Conservation (phyloP, 2,329 filamentous ascomycete species). For the Fusarium musae region DNA sequence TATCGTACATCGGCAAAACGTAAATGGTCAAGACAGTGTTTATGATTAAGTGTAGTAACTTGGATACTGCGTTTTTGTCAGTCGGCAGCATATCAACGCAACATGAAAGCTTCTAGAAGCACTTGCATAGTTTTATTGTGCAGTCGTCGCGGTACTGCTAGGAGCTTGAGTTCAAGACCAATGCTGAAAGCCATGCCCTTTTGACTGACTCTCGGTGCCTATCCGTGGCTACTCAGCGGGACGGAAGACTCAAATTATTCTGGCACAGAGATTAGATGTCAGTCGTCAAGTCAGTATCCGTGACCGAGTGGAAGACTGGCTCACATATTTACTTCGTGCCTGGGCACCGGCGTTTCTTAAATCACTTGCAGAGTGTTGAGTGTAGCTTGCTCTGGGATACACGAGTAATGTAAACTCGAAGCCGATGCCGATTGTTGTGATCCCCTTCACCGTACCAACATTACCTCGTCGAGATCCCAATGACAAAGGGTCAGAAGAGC, state of each 20-base stretch:
- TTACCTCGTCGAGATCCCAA: accelerated
- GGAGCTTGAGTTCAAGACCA: accelerated
- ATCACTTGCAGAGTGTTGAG: neutral
- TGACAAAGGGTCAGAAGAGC: accelerated
- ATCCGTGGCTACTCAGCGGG: neutral
- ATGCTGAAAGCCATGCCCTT: neutral
- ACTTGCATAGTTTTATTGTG: too few species aligned
- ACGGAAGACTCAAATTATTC: accelerated
- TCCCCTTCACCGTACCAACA: accelerated
- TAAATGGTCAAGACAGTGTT: accelerated
- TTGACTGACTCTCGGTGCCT: neutral
- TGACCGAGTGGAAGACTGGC: accelerated
- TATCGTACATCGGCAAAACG: too few species aligned
- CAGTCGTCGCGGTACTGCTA: neutral
- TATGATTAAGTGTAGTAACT: neutral
- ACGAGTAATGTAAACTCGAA: too few species aligned
- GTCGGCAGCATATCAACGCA: neutral
- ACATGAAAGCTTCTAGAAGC: neutral
- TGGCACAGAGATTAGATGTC: accelerated
- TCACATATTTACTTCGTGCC: neutral
- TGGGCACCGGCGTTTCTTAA: accelerated
- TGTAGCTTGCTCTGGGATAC: too few species aligned
- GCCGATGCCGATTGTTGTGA: accelerated
- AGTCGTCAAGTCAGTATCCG: neutral
- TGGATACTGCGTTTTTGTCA: neutral